A percentile compares a stretch with the other conserved stretches of the same genome.
phyloP scores from a whole-genome alignment of 2,329 filamentous ascomycete species.

The Fusarium sp. region DNA sequence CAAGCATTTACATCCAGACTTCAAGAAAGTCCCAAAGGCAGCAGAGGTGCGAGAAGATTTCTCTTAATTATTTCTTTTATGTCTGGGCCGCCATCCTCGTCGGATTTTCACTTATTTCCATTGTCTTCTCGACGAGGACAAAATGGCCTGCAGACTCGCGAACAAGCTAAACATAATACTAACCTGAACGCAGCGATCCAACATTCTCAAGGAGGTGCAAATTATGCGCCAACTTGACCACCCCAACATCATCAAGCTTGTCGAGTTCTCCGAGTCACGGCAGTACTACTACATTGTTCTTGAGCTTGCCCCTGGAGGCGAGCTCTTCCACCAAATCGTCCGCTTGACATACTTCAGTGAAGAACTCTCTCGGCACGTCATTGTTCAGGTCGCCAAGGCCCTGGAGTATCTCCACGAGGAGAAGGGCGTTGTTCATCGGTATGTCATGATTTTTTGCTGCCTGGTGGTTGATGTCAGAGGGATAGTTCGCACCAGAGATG shows the following conservation, averaged over 20 bases:
- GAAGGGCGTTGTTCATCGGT: constrained; percentile 97
- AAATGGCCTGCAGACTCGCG: constrained; percentile 31
- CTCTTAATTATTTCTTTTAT: constrained; percentile 48
- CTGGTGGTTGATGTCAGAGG: constrained; percentile 4
- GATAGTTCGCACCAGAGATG: constrained; percentile 6
- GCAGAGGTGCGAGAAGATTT: constrained; percentile 86
- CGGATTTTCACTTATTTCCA: constrained; percentile 37
- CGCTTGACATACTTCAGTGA: constrained; percentile 99
- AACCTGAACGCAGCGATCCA: constrained; percentile 78
- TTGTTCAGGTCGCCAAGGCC: constrained; percentile 93
- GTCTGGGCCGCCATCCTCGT: constrained; percentile 36
- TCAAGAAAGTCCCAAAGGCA: constrained; percentile 93
- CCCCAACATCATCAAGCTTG: constrained; percentile 92
- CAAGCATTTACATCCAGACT: constrained; percentile 94
- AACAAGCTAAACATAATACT: constrained; percentile 41
- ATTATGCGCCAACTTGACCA: constrained; percentile 99
- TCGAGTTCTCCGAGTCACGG: constrained; percentile 92
- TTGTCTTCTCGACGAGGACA: constrained; percentile 31
- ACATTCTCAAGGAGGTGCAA: constrained; percentile 97
- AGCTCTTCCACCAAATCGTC: constrained; percentile 98
- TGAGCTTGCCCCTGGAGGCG: constrained; percentile 93
- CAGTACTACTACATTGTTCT: constrained; percentile 99
- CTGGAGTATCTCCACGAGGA: constrained; percentile 95
- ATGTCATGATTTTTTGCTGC: constrained; percentile 52
- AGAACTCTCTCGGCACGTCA: constrained; percentile 93